Percentiles rank a stretch among this genome's conserved stretches.
phyloP scores from a whole-genome alignment of 139 green algal species.

The Micromonas commoda region DNA sequence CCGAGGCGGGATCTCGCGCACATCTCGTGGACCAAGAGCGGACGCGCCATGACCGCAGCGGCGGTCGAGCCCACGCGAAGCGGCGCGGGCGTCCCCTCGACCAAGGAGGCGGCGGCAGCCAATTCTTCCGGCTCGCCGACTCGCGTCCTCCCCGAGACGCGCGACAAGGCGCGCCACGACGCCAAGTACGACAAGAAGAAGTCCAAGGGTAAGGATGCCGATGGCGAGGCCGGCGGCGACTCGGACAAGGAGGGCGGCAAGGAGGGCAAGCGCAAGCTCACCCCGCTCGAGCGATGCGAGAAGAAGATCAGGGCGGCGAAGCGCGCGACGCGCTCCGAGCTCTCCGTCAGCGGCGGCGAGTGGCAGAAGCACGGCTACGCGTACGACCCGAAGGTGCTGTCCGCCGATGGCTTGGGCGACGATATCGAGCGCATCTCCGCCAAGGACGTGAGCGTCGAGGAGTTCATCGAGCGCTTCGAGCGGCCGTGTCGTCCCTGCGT shows the following conservation, averaged over 20 bases:
- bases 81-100: no score
- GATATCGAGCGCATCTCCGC: background rate
- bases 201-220: background rate
- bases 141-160: background rate
- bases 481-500: background rate
- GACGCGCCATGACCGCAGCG: no score
- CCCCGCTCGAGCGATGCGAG: slow-evolving; percentile 1
- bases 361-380: slow-evolving; percentile 42
- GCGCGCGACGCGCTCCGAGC: slow-evolving; percentile 61
- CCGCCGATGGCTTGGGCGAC: background rate
- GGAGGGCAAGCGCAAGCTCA: background rate
- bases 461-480: slow-evolving; percentile 19
- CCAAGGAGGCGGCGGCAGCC: no score
- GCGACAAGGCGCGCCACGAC: no score
- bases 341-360: slow-evolving; percentile 65
- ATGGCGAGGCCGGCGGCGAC: background rate
- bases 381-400: slow-evolving; percentile 1
- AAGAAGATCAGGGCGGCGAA: slow-evolving; percentile 63
- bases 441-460: background rate
- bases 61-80: no score
- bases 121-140: no score
- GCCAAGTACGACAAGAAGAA: background rate
- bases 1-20: no score
- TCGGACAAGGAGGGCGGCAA: background rate
- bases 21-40: no score